Evolutionary conservation across 129 eudicot genomes (phyloP), one percentile per base, ranked within the genome.

Genomic region (Lactuca sativa): DNA sequence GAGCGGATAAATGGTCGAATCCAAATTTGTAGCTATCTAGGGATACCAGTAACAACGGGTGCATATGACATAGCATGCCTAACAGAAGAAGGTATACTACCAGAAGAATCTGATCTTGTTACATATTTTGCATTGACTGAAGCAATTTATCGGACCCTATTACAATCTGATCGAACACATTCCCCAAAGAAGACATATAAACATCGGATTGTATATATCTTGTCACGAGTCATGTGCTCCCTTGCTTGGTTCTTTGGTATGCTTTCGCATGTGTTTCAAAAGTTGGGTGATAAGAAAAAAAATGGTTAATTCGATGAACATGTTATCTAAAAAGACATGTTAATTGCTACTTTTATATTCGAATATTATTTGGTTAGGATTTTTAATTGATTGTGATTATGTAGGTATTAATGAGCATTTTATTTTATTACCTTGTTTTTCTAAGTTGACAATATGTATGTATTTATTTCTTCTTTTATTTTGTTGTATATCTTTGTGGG

Each of bases 1-100:
- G 90, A 90, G 3, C 75, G 92, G 79, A 43, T 90, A 59, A 80
- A 81, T 13, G 77, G 76, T 10, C 70, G 92, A 75, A 60, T 85
- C 57, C 81, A 85, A 34, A 77, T 88, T 21, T 91, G 97, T 41
- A 80, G 72, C 15, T 85, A 76, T 59, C 48, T 91, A 38, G 90
- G 92, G 9, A 78, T 81, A 62, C 74, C 86, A 0, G 86, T 85
- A 54, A 82, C 92, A 4, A 85, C 62, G 1, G 92, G 90, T 54
- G 88, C 71, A 34, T 90, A 90, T 4, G 97, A 90, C 78, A 80
- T 85, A 34, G 80, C 76, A 30, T 90, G 91, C 31, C 55, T 87
- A 8, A 74, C 95, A 0, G 91, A 85, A 63, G 87, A 81, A 32
- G 87, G 89, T n/a, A 72, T 87, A 25, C 75, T 85, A 3, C 80